Conservation (phyloP, 2,329 filamentous ascomycete species). For the Aspergillus quadricinctus region DNA sequence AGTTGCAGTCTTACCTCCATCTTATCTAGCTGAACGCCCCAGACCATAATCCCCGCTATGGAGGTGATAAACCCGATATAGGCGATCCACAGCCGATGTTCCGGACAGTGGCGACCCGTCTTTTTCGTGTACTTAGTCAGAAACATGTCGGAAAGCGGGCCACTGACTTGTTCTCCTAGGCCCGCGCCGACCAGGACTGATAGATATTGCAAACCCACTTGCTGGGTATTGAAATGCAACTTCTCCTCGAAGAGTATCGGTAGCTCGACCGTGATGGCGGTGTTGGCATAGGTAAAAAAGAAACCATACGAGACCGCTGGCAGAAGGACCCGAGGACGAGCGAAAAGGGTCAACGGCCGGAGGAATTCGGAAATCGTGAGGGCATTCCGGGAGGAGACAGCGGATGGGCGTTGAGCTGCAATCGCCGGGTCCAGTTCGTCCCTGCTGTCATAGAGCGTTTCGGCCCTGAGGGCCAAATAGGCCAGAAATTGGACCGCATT, state of each 20-base stretch:
- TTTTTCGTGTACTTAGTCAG: conserved; percentile 38
- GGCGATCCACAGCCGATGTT: conserved; percentile 55
- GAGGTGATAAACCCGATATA: conserved; percentile 50
- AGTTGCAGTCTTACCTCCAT: no score
- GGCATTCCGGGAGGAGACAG: no score
- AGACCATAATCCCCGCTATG: conserved; percentile 54
- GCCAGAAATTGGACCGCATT: conserved; percentile 53
- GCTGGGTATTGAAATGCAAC: conserved; percentile 55
- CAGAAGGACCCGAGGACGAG: conserved; percentile 47
- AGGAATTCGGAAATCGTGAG: conserved; percentile 43
- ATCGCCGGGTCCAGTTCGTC: conserved; percentile 3
- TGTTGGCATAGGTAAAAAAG: conserved; percentile 52
- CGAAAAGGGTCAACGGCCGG: conserved; percentile 46
- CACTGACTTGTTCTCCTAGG: conserved; percentile 57
- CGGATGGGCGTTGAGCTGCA: conserved; percentile 9
- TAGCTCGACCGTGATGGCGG: conserved; percentile 56
- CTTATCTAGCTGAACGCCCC: no score
- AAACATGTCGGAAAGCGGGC: conserved; percentile 52
- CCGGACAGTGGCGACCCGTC: conserved; percentile 33
- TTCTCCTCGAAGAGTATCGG: conserved; percentile 54
- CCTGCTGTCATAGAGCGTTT: conserved; percentile 47
- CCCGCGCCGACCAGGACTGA: conserved; percentile 55
- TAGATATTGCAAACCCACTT: conserved; percentile 57
- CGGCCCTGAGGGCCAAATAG: conserved; percentile 52
- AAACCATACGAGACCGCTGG: conserved; percentile 53